Evolutionary conservation across 148 eudicot genomes (phyloP), one percentile per base, ranked within the genome.

Genomic region (Amaranthus cruentus): DNA sequence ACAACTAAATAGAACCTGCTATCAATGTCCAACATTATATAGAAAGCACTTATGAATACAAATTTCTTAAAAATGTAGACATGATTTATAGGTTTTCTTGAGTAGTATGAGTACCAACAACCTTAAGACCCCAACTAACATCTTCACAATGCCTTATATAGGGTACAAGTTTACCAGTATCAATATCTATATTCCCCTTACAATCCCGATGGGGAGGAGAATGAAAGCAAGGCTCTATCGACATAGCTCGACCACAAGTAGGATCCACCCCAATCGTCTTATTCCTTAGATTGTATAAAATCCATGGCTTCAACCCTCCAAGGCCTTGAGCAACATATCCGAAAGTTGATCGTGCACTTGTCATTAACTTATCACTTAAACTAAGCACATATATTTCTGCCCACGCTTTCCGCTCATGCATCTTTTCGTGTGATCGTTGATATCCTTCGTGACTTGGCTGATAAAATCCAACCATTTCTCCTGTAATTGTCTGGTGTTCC

Each of bases 281-380:
- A 21, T 95, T 85, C 75, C 90, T 92, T 0, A 96, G 86, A 84
- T 87, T 95, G 85, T 83, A 82, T 52, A 95, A 76, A 62, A 95
- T 92, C 97, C 97, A 95, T 2, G 99, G 99, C 76, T 83, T 95
- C 76, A 95, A 79, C 46, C 97, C 99, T 10, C 99, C 99, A n/a
- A 95, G 93, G 68, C 97, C 89, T 63, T 91, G 96, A 78, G 97
- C 97, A 4, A 92, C 94, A 68, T 95, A 95, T 0, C 97, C 99
- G 59, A 95, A 95, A 62, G 99, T 95, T 2, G 99, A 92, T 92
- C 93, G 87, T 43, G 89, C 87, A 52, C 99, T 95, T 8, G 99
- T 95, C 57, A 95, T 84, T 80, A 95, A 66, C 69, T 85, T 95
- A 72, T 95, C 97, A 0, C 82, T 85, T 74, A 95, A 75, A 79